Evolutionary conservation across 495 filamentous ascomycete species (phyloP).

Genomic region (Penicillium malachiteum): DNA sequence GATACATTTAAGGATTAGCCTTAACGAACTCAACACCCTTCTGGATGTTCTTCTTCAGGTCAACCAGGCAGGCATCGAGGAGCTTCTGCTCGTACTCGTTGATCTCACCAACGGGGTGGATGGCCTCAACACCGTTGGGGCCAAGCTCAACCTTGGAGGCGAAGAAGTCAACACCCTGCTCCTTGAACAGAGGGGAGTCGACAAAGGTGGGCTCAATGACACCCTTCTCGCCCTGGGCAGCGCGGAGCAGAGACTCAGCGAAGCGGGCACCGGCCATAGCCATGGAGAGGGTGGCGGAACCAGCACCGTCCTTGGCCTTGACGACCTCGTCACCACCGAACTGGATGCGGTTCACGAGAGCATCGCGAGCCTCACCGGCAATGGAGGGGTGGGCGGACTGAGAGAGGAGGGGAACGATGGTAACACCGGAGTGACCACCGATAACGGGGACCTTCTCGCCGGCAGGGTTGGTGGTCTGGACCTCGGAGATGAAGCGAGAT

Average conservation of each 20-base stretch:
- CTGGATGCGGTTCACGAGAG: conserved; percentile 91
- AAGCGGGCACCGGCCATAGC: conserved; percentile 97
- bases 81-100: conserved; percentile 85
- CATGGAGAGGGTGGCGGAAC: conserved; percentile 98
- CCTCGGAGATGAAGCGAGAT: conserved; percentile 91
- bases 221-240: conserved; percentile 89
- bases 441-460: conserved; percentile 93
- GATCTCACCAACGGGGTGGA: conserved; percentile 78
- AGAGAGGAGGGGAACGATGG: conserved; percentile 95
- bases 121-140: conserved; percentile 93
- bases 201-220: conserved; percentile 96
- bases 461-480: conserved; percentile 85
- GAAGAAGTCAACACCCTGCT: conserved; percentile 95
- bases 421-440: conserved; percentile 95
- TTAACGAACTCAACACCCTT: conserved; percentile 73
- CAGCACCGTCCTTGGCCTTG: conserved; percentile 97
- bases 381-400: conserved; percentile 88
- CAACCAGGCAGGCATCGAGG: conserved; percentile 74
- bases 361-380: conserved; percentile 66
- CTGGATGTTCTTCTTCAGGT: conserved; percentile 87
- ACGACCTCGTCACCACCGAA: conserved; percentile 99
- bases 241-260: conserved; percentile 91
- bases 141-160: conserved; percentile 91
- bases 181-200: conserved; percentile 95
- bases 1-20: conserved; percentile 60